Base-by-base conservation (phyloP, 805 yeast genomes). In the Teunomyces barrocoloradensis region DNA sequence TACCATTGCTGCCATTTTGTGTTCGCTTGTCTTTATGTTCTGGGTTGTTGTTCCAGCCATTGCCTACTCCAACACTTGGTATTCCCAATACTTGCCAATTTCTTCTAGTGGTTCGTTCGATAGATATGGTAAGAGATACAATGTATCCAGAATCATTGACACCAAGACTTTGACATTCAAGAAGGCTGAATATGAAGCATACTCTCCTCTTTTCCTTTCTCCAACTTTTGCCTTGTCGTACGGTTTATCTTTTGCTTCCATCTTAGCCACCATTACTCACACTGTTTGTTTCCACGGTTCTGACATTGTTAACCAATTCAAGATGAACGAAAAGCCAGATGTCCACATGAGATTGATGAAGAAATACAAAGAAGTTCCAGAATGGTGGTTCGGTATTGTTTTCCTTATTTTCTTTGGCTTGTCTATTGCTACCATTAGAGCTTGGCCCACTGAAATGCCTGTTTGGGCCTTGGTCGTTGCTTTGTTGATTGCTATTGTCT, bases 201-300 rank as follows among this genome's bases (percentile, higher is more conserved):
- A 85, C 65, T 84, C 89, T 1, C 88, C 89, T 5, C 71, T 84
- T 38, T 85, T 74, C 59, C 69, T 82, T 47, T 71, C 87, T 6
- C 74, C 82, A 12, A 76, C 85, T 3, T 80, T 77, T 57, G 75
- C 81, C 27, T 59, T 85, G n/a, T 71, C 82, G 5, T 82, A 83
- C 55, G 87, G 86, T 45, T 63, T 71, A 59, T 55, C 72, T 69
- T 63, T 76, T 66, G 90, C 88, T 1, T 77, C 88, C 5, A 78
- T 84, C 46, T 70, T 81, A 27, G 80, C 87, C 3, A 78, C 84
- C 5, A 67, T 85, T 45, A 71, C 77, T 13, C 87, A 85, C 59
- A 76, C 83, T 17, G 64, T 64, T 9, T 66, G 83, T 23, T 84
- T 79, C 67, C 85, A 82, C 57, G 79, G 84, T 45, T 67, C 62